These are phyloP conservation scores for Echium plantagineum DNA, from an alignment of 257 asterid genomes.

Conservation along the genomic window DNA sequence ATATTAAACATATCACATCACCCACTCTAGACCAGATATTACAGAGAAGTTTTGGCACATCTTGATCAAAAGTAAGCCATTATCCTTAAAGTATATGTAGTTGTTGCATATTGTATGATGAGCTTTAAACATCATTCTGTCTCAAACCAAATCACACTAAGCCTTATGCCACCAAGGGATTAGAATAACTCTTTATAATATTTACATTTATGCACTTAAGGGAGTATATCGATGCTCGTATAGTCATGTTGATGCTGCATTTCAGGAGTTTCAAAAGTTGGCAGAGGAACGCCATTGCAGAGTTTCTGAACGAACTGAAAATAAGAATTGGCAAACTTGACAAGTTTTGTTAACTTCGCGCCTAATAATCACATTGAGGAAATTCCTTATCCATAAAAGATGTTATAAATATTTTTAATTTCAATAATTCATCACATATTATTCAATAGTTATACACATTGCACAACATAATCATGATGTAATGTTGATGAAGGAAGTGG, in stretches of 20 bases:
- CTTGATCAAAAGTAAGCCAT: slow-evolving; percentile 26
- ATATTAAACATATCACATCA: too few relatives aligned
- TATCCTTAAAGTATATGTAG: background rate
- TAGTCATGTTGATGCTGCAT: background rate
- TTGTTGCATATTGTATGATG: too few relatives aligned
- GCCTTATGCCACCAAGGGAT: too few relatives aligned
- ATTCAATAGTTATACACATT: too few relatives aligned
- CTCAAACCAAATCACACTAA: too few relatives aligned
- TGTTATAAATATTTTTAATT: background rate
- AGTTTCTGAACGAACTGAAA: slow-evolving; percentile 15
- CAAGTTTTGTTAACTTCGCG: slow-evolving; percentile 17
- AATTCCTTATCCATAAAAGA: background rate
- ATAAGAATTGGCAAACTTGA: slow-evolving; percentile 24
- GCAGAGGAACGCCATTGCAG: slow-evolving; percentile 23
- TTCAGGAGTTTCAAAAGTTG: slow-evolving; percentile 29
- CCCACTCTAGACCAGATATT: too few relatives aligned
- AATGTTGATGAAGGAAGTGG: too few relatives aligned
- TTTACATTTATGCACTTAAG: too few relatives aligned
- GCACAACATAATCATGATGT: too few relatives aligned
- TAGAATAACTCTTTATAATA: too few relatives aligned
- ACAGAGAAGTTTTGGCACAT: slow-evolving; percentile 28
- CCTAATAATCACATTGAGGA: background rate
- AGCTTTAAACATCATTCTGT: background rate
- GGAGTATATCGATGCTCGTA: too few relatives aligned
- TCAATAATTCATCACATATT: too few relatives aligned